Evolutionary conservation across 805 yeast genomes (phyloP), one percentile per base, ranked within the genome.

Genomic region (Candida ovalis): DNA sequence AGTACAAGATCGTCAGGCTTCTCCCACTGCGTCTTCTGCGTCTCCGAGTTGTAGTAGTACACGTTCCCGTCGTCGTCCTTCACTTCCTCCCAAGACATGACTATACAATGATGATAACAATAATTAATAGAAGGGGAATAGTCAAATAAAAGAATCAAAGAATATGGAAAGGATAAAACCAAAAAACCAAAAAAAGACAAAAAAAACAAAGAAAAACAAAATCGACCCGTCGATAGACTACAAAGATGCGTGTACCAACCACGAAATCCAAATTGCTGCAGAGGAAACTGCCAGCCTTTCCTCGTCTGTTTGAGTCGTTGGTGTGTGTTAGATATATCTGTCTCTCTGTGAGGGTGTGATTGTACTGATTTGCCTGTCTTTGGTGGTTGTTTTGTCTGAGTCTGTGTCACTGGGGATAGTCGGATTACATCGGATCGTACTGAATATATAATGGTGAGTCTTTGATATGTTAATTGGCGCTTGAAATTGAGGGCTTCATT

Each of bases 11-110:
- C 85, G 17, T 66, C 77, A 0, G 97, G 97, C 53, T 81, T 80
- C 23, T 86, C 88, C 96, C 97, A 89, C 44, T 83, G 80, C 0
- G 96, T 81, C 54, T 81, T 80, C 43, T 80, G 77, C 0, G 92
- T 84, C 24, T 62, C 73, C 0, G 77, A 45, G 53, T 90, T 81
- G 63, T 81, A 88, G 66, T 85, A 90, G 67, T 90, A 91, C 1
- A 72, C 69, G 43, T 83, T 72, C 0, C 95, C 94, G 44, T 80
- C 80, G 12, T 77, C 79, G 56, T 85, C 88, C 35, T 70, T 70
- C 12, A 79, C 75, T 50, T 80, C 79, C 58, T 77, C 80, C 96
- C 97, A 90, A 21, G 45, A 40, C 63, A 58, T 61, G 8, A 13
- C 41, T 21, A 24, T 8, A 2, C n/a, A n/a, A n/a, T n/a, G n/a